These are phyloP conservation scores for Aschersonia sp. DNA, from an alignment of 2,329 filamentous ascomycete genomes.

Conservation along the genomic window DNA sequence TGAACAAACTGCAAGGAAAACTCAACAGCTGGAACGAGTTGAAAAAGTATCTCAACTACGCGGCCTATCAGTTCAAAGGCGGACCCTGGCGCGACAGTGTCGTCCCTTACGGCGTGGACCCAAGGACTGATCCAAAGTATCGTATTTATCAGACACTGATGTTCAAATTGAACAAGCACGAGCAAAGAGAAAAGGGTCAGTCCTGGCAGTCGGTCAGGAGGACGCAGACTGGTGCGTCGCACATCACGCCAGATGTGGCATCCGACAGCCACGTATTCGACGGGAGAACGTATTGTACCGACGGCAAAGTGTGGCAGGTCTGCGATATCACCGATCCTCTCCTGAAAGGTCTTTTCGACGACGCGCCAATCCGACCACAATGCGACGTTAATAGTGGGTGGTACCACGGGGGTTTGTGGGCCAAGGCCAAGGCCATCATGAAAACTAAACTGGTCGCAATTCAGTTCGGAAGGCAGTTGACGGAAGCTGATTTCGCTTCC, in stretches of 20 bases:
- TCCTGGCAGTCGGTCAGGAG: slow-evolving; percentile 34
- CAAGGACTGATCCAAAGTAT: slow-evolving; percentile 59
- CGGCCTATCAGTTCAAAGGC: slow-evolving; percentile 82
- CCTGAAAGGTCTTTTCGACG: slow-evolving; percentile 49
- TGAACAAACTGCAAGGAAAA: slow-evolving; percentile 50
- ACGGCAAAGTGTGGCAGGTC: slow-evolving; percentile 87
- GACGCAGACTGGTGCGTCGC: slow-evolving; percentile 21
- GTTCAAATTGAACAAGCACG: slow-evolving; percentile 55
- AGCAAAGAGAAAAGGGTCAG: slow-evolving; percentile 28
- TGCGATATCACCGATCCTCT: slow-evolving; percentile 81
- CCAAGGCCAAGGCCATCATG: slow-evolving; percentile 77
- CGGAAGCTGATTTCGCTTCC: slow-evolving; percentile 19
- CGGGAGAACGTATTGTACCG: slow-evolving; percentile 55
- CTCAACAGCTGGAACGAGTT: slow-evolving; percentile 41
- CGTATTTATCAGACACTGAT: slow-evolving; percentile 79
- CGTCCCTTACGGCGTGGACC: slow-evolving; percentile 75
- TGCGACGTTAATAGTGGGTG: slow-evolving; percentile 63
- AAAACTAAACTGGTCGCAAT: slow-evolving; percentile 68
- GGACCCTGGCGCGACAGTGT: slow-evolving; percentile 87
- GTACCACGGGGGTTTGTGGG: slow-evolving; percentile 69
- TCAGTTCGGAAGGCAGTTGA: slow-evolving; percentile 37
- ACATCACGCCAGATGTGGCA: slow-evolving; percentile 22
- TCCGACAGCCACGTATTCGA: slow-evolving; percentile 64
- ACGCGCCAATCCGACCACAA: slow-evolving; percentile 39
- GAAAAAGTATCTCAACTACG: slow-evolving; percentile 66